Conservation (phyloP, 805 yeast genomes). For the Kazachstania africana region DNA sequence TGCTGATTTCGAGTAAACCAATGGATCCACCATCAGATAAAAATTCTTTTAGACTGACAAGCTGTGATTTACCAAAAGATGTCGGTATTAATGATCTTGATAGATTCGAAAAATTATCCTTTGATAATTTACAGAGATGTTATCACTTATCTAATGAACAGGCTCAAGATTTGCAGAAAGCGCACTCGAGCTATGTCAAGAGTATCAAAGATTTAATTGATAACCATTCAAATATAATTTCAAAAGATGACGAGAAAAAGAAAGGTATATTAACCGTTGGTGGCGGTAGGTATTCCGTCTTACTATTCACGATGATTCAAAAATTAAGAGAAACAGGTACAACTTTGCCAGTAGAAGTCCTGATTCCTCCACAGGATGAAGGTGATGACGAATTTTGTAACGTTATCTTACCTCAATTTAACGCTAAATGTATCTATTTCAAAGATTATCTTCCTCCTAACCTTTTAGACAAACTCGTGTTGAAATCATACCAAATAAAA, state of each 20-base stretch:
- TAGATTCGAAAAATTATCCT: conserved; percentile 2
- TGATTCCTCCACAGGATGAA: conserved; percentile 40
- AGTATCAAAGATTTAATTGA: too few relatives aligned
- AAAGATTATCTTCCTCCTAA: conserved; percentile 38
- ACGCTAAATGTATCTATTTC: conserved; percentile 51
- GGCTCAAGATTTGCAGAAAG: too few relatives aligned
- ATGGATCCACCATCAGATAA: neutral
- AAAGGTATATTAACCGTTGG: conserved; percentile 61
- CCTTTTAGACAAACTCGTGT: conserved; percentile 27
- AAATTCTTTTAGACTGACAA: conserved; percentile 2
- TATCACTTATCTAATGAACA: neutral
- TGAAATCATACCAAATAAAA: conserved; percentile 54
- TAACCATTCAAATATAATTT: neutral
- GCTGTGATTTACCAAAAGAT: conserved; percentile 3
- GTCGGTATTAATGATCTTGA: conserved; percentile 1
- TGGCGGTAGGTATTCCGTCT: conserved; percentile 60
- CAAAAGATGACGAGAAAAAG: neutral
- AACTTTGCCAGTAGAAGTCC: conserved; percentile 67
- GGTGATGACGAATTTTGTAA: conserved; percentile 54
- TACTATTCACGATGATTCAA: conserved; percentile 42
- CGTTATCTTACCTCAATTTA: conserved; percentile 45
- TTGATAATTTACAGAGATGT: conserved; percentile 5
- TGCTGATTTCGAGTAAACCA: neutral
- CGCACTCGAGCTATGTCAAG: neutral
- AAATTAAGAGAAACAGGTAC: conserved; percentile 54